Conservation (phyloP, 208 protist species). For the Leishmania martiniquensis region DNA sequence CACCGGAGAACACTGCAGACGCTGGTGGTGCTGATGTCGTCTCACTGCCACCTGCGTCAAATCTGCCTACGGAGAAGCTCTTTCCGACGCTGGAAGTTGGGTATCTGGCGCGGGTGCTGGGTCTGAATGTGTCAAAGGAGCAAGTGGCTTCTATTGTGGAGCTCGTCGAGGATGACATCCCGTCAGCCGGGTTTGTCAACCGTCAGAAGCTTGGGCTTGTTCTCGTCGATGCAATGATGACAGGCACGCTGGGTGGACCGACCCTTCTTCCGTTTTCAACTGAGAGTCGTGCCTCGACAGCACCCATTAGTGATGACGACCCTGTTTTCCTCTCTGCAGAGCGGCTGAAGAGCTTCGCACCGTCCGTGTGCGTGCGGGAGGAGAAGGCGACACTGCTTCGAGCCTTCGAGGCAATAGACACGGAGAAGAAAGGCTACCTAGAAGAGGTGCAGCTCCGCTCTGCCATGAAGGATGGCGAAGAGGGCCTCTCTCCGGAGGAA, state of each 20-base stretch:
- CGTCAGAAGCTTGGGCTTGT: slow-evolving; percentile 45
- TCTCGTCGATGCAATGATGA: slow-evolving; percentile 80
- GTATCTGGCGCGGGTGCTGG: slow-evolving; percentile 84
- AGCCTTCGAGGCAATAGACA: slow-evolving; percentile 79
- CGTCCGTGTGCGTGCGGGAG: slow-evolving; percentile 53
- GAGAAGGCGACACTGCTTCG: slow-evolving; percentile 61
- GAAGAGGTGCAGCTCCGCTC: slow-evolving; percentile 62
- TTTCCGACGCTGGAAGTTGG: slow-evolving; percentile 80
- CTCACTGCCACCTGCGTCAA: slow-evolving; percentile 5
- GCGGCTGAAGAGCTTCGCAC: slow-evolving; percentile 17
- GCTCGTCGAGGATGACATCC: slow-evolving; percentile 72
- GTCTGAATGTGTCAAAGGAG: slow-evolving; percentile 73
- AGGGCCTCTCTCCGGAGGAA: slow-evolving; percentile 78
- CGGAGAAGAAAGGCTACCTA: slow-evolving; percentile 66
- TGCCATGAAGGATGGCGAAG: slow-evolving; percentile 54
- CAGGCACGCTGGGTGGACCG: slow-evolving; percentile 60
- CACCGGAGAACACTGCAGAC: neutral
- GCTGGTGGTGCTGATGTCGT: neutral
- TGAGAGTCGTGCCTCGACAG: neutral
- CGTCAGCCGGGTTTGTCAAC: slow-evolving; percentile 66
- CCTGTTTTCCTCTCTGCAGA: slow-evolving; percentile 8
- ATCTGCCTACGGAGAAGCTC: neutral
- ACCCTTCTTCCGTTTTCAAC: slow-evolving; percentile 22
- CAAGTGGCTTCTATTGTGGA: slow-evolving; percentile 66
- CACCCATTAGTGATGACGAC: neutral